Base-by-base conservation (phyloP, 2,329 filamentous ascomycete genomes). In the Tolypocladium album region DNA sequence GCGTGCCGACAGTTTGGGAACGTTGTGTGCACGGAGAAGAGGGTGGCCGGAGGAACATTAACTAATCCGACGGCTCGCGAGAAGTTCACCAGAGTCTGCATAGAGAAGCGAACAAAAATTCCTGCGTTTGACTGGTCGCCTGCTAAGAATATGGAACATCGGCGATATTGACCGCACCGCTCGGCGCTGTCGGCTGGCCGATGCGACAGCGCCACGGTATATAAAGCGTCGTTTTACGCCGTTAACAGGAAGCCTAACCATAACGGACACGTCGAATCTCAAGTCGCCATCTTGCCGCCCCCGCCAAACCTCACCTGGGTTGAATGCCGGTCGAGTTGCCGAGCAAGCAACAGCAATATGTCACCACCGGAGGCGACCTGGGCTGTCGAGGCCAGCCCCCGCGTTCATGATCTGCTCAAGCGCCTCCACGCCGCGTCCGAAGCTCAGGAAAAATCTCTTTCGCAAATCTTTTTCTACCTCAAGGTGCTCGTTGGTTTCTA, bases 381-480 rank as follows among this genome's bases (percentile, higher is more conserved):
- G 57, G 62, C 66, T 38, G 39, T 69, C 20, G 62, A 64, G 61
- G 68, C 67, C 3, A 68, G 63, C 36, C 59, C 65, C 45, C 66
- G 67, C 0, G 64, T 72, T 1, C 67, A 68, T n/a, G 57, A 61
- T 3, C 64, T 70, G 7, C 65, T 72, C 0, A 15, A 63, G 15
- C 63, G 65, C 2, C 67, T 72, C 0, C 70, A 71, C 40, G 59
- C 65, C n/a, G 59, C 62, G 22, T 71, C 69, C 7, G 64, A 65
- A 20, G 61, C 64, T 0, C 67, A 69, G 39, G 69, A 71, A 39
- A 66, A 60, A 13, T 60, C 67, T 4, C 3, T 66, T 7, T 69
- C 66, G 0, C 68, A 71, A 31, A 64, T 36, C 0, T 61, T 65
- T 58, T 71, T 70, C 57, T 71, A 71, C 52, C 34, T 69, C 24